Conservation (phyloP, 169 alveolate genomes). For the Cryptosporidium sp. region DNA sequence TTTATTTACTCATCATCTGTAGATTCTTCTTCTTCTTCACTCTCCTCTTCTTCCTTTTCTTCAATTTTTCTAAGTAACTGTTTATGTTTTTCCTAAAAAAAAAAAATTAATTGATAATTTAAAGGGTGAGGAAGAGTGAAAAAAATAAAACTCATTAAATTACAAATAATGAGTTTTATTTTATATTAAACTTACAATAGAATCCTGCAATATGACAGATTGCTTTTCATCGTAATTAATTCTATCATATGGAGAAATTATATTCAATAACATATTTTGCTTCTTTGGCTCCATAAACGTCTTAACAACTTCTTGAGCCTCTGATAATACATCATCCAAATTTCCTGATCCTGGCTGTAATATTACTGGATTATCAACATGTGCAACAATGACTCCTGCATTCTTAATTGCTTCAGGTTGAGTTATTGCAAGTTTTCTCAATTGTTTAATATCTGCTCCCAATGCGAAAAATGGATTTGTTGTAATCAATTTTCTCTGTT, state of each 20-base stretch:
- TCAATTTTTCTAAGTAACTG: slow-evolving; percentile 33
- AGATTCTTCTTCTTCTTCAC: slow-evolving; percentile 8
- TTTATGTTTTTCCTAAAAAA: slow-evolving; percentile 51
- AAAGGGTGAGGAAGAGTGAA: neutral
- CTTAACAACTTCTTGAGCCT: slow-evolving; percentile 36
- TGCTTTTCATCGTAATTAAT: slow-evolving; percentile 61
- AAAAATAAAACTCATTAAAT: neutral
- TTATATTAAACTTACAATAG: slow-evolving; percentile 68
- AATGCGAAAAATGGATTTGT: slow-evolving; percentile 64
- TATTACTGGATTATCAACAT: slow-evolving; percentile 52
- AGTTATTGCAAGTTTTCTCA: slow-evolving; percentile 58
- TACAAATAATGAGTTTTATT: neutral
- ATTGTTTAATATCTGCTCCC: slow-evolving; percentile 50
- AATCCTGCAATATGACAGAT: slow-evolving; percentile 21
- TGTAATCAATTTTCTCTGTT: slow-evolving; percentile 39
- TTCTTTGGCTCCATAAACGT: slow-evolving; percentile 65
- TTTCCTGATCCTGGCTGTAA: slow-evolving; percentile 11
- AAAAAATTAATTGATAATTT: neutral
- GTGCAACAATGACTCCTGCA: slow-evolving; percentile 71
- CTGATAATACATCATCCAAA: slow-evolving; percentile 36
- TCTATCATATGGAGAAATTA: slow-evolving; percentile 65
- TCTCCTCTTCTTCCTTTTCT: slow-evolving; percentile 14
- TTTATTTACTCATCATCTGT: slow-evolving; percentile 22
- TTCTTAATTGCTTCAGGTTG: slow-evolving; percentile 73
- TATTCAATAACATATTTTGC: slow-evolving; percentile 40